phyloP scores from a whole-genome alignment of 371 early-diverging fungal genomes.

The Mucor velutinosus region DNA sequence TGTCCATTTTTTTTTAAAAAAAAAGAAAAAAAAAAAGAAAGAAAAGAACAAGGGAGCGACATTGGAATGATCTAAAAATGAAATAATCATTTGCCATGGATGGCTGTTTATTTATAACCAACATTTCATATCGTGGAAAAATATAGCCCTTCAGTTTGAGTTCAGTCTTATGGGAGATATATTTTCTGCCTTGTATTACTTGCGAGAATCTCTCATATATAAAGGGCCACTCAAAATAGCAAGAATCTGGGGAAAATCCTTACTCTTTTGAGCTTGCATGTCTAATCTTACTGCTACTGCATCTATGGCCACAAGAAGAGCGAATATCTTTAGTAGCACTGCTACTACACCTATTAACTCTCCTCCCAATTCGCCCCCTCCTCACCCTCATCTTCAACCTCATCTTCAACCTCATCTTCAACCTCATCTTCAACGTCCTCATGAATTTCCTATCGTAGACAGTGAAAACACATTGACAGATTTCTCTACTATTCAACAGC shows the following conservation, averaged over 20 bases:
- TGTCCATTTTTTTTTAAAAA: neutral
- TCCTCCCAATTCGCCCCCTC: neutral
- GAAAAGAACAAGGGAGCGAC: neutral
- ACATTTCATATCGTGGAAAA: neutral
- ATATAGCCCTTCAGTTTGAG: neutral
- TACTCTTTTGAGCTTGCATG: too few relatives aligned
- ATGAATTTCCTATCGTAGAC: slow-evolving; percentile 3
- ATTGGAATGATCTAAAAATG: neutral
- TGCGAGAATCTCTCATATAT: neutral
- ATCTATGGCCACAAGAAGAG: neutral
- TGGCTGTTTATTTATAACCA: neutral
- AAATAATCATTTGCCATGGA: neutral
- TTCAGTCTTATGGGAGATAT: neutral
- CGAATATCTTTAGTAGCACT: neutral
- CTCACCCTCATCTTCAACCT: neutral
- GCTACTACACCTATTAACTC: neutral
- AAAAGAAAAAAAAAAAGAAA: slow-evolving; percentile 4
- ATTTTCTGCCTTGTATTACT: neutral
- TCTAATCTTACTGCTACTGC: neutral
- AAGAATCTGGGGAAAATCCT: neutral
- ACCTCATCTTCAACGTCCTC: neutral
- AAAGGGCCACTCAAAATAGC: neutral
- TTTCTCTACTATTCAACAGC: slow-evolving; percentile 9
- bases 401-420: neutral
- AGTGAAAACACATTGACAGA: slow-evolving; percentile 15